Evolutionary conservation across 345 rosid species (phyloP).

Genomic region (Bruguiera parviflora): DNA sequence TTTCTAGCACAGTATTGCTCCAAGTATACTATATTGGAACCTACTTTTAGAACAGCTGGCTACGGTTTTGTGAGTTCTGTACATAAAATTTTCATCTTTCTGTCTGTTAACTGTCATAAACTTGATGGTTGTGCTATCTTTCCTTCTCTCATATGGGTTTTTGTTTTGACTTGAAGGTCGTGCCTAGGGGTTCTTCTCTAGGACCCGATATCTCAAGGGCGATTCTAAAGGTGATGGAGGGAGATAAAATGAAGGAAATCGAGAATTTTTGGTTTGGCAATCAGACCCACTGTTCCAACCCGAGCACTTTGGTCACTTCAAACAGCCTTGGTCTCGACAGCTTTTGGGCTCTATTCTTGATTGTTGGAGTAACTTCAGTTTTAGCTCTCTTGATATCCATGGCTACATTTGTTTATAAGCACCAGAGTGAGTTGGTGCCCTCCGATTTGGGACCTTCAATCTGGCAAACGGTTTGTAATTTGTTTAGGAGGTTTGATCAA

Average conservation of each 20-base stretch:
- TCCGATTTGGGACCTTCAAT: slow-evolving; percentile 1
- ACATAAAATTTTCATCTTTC: slow-evolving; percentile 7
- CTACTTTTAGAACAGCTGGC: too few relatives aligned
- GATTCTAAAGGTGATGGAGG: slow-evolving; percentile 17
- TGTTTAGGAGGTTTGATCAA: slow-evolving; percentile 11
- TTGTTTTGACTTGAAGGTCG: slow-evolving; percentile 3
- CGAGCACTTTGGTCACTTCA: too few relatives aligned
- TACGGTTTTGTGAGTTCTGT: slow-evolving; percentile 10
- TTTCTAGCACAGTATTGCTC: slow-evolving; percentile 38
- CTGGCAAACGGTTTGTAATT: neutral
- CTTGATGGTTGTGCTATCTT: slow-evolving; percentile 2
- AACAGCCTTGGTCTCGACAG: too few relatives aligned
- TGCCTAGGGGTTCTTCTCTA: slow-evolving; percentile 25
- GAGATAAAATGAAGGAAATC: slow-evolving; percentile 1
- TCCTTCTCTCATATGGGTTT: neutral
- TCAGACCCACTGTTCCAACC: too few relatives aligned
- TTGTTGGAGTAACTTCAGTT: slow-evolving; percentile 13
- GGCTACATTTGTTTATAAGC: neutral
- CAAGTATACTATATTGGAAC: slow-evolving; percentile 7
- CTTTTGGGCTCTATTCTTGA: neutral
- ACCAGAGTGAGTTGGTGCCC: neutral
- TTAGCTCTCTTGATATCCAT: slow-evolving; percentile 5
- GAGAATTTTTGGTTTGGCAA: too few relatives aligned
- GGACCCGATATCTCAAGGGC: slow-evolving; percentile 25
- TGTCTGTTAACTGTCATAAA: slow-evolving; percentile 7